Evolutionary conservation across 176 grass and related monocot genomes (phyloP), one percentile per base, ranked within the genome.

Genomic region (Eragrostis nindensis): DNA sequence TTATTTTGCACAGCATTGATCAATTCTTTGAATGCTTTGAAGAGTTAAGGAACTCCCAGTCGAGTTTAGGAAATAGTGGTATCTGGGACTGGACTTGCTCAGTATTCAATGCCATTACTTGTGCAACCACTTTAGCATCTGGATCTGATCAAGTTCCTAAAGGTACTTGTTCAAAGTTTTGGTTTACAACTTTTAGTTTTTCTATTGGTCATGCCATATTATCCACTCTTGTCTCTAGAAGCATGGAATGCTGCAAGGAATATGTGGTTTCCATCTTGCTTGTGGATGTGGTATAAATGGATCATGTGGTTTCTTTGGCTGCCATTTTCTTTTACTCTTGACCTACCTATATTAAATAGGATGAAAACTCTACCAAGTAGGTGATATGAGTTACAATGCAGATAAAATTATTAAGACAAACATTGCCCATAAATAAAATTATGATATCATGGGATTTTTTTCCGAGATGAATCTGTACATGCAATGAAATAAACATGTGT

Each of bases 1-100:
- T 77, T 90, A 80, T 86, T 77, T 87, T 83, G 59, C 66, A 88
- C 92, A 99, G 96, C 79, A 91, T 99, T 1, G 96, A 99, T 86
- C 92, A 99, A 54, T 99, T 99, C 80, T 99, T 99, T 90, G 96
- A 99, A 76, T 99, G 96, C 83, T 99, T 99, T 80, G 96, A 95
- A 69, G 96, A 84, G 76, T 85, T 99, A 82, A 95, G 88, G 86
- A 99, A 88, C 73, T 93, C 92, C 49, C 92, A 95, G 72, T 87
- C 82, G 62, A 92, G 65, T 82, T 75, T 89, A 65, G 86, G 88
- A 65, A 95, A 86, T 62, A 93, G 96, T 60, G 88, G 90, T 70
- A 93, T 95, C 86, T 99, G 92, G 96, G 92, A 95, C 68, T 99
- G 96, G 96, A 93, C 96, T 24, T 99, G 92, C 90, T 99, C 96